Percentiles rank a stretch among this genome's conserved stretches.
Evolutionary conservation across 2,329 filamentous ascomycete genomes (phyloP).

Genomic region (Fusarium pseudonygamai): DNA sequence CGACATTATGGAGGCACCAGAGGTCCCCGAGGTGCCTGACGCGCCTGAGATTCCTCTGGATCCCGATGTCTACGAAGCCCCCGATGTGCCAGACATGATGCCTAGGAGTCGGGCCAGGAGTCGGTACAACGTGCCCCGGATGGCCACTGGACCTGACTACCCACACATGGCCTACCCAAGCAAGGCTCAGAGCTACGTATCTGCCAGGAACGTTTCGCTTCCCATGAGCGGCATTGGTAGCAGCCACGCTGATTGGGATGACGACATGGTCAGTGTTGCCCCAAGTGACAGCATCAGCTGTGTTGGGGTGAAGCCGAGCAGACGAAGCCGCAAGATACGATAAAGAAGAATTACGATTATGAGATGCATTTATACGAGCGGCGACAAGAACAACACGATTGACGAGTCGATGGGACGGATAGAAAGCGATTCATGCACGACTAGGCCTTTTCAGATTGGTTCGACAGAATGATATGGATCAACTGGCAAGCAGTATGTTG

Average conservation of each 20-base stretch:
- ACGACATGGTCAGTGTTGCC: conserved; percentile 63
- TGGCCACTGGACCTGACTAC: conserved; percentile 30
- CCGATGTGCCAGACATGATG: conserved; percentile 34
- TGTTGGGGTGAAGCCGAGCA: conserved; percentile 55
- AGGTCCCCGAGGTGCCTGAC: conserved; percentile 35
- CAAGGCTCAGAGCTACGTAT: conserved; percentile 41
- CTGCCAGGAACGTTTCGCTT: conserved; percentile 50
- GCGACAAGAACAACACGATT: conserved; percentile 24
- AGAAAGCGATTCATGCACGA: conserved; percentile 11
- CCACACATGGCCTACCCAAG: conserved; percentile 32
- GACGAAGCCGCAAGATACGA: conserved; percentile 40
- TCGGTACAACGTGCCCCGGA: conserved; percentile 39
- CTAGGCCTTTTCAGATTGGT: not conserved
- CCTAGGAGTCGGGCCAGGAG: conserved; percentile 46
- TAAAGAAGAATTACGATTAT: conserved; percentile 15
- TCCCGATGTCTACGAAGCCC: conserved; percentile 27
- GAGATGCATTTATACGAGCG: conserved; percentile 11
- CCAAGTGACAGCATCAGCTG: conserved; percentile 71
- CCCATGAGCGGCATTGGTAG: conserved; percentile 55
- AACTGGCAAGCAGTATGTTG: conserved; percentile 6
- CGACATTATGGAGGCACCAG: conserved; percentile 41
- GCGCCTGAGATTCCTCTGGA: conserved; percentile 28
- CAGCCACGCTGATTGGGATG: conserved; percentile 54
- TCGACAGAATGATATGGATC: conserved; percentile 5
- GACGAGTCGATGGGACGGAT: conserved; percentile 19